Percentiles rank a stretch among this genome's conserved stretches.
These are phyloP conservation scores for Monilinia polystroma DNA, from an alignment of 2,329 filamentous ascomycete genomes.

Conservation along the genomic window DNA sequence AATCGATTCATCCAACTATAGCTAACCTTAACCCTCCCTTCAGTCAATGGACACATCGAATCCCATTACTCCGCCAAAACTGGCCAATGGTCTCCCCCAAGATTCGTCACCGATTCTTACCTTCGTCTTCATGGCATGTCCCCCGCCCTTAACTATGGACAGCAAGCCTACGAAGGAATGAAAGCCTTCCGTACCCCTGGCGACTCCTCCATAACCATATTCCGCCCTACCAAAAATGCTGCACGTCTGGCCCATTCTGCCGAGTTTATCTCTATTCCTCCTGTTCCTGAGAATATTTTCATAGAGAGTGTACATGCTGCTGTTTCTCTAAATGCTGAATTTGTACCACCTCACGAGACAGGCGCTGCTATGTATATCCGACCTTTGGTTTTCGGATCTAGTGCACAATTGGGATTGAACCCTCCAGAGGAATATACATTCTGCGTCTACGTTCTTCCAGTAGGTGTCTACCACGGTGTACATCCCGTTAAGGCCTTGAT, in stretches of 20 bases:
- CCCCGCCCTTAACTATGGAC: conserved; percentile 92
- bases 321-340: conserved; percentile 84
- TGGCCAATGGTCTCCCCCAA: conserved; percentile 72
- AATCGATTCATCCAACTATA: not conserved
- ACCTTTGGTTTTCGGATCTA: conserved; percentile 82
- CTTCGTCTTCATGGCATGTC: conserved; percentile 93
- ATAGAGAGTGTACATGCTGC: conserved; percentile 73
- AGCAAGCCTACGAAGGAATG: conserved; percentile 97
- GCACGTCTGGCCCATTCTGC: conserved; percentile 81
- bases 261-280: conserved; percentile 78
- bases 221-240: conserved; percentile 85
- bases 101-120: conserved; percentile 79
- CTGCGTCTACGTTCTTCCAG: conserved; percentile 84
- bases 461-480: conserved; percentile 89
- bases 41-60: conserved; percentile 93
- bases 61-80: conserved; percentile 75
- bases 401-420: conserved; percentile 79
- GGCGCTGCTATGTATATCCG: conserved; percentile 92
- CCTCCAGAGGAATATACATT: conserved; percentile 93
- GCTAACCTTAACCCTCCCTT: conserved; percentile 16
- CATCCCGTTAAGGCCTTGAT: conserved; percentile 85
- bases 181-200: conserved; percentile 88
- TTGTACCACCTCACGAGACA: conserved; percentile 83
- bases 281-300: conserved; percentile 75
- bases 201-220: conserved; percentile 68